Evolutionary conservation across 805 yeast genomes (phyloP).

Genomic region (Cephaloascus albidus): DNA sequence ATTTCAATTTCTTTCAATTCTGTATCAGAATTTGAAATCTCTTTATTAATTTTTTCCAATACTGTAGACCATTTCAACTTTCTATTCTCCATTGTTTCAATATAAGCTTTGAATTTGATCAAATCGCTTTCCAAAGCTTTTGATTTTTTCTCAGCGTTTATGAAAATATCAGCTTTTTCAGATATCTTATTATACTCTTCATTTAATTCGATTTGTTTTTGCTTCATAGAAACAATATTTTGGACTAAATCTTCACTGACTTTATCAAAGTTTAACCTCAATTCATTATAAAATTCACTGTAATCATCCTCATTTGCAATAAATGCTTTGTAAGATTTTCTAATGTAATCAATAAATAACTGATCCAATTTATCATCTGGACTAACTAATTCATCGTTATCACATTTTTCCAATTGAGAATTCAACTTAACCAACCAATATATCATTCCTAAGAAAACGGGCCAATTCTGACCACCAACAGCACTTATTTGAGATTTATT

Average conservation of each 20-base stretch:
- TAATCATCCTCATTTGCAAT: constrained; percentile 59
- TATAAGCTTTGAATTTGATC: constrained; percentile 61
- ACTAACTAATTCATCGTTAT: constrained; percentile 15
- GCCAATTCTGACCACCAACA: constrained; percentile 89
- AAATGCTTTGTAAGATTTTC: constrained; percentile 60
- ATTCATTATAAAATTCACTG: constrained; percentile 40
- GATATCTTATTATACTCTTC: constrained; percentile 29
- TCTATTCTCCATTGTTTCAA: constrained; percentile 55
- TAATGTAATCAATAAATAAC: constrained; percentile 50
- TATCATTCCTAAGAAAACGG: constrained; percentile 68
- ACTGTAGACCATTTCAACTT: constrained; percentile 56
- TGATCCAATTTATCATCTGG: constrained; percentile 39
- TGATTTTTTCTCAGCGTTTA: constrained; percentile 45
- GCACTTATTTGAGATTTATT: constrained; percentile 83
- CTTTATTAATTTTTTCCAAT: constrained; percentile 46
- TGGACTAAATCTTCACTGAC: constrained; percentile 38
- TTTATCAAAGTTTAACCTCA: constrained; percentile 45
- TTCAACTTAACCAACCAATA: constrained; percentile 70
- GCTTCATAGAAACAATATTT: constrained; percentile 31
- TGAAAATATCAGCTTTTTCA: constrained; percentile 35
- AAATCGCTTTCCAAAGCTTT: constrained; percentile 64
- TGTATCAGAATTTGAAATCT: constrained; percentile 33
- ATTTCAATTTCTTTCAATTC: constrained; percentile 31
- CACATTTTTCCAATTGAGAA: constrained; percentile 29
- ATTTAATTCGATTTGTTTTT: constrained; percentile 29